Evolutionary conservation across 1,284 basidiomycete genomes (phyloP), one percentile per base, ranked within the genome.

Genomic region (Boletus semigastroideus): DNA sequence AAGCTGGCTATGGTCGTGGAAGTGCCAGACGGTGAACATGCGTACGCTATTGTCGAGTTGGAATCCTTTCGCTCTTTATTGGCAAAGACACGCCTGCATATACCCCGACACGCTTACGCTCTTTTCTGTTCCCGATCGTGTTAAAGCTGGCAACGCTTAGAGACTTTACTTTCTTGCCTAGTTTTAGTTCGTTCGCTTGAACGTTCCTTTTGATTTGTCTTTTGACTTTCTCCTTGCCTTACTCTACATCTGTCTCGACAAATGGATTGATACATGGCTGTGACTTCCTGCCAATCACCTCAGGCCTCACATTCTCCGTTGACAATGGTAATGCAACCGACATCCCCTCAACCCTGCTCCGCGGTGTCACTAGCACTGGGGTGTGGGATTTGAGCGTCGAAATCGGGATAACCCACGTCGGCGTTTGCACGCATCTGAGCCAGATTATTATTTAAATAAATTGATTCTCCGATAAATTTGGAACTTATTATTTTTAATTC

Each of bases 1-100:
- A 94, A 67, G 84, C 87, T 55, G 92, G 92, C 49, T 94, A 94
- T 64, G 84, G 87, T 46, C 80, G 88, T 40, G 83, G 85, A 64
- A 85, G 86, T 27, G 78, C 78, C 71, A 83, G 89, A 71, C 77
- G 87, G 75, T 89, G 70, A 79, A 68, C 41, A 16, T 43, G 39
- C 36, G 28, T n/a, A 22, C 12, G 43, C 34, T 42, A 43, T 50
- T 28, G 31, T 53, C 40, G n/a, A 34, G 46, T 50, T 52, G 50
- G 48, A 45, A 41, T 28, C 13, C 11, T 33, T 22, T 33, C 17
- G 49, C 43, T 48, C 20, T 46, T 33, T 27, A 43, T 41, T 33
- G 46, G 50, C 49, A 46, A 53, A 52, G 48, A 43, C 44, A 48
- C 46, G 37, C 33, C 16, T 48, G 48, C 56, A 41, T 69, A 67